Conservation (phyloP, 306 rosid species). For the Lupinus albus region DNA sequence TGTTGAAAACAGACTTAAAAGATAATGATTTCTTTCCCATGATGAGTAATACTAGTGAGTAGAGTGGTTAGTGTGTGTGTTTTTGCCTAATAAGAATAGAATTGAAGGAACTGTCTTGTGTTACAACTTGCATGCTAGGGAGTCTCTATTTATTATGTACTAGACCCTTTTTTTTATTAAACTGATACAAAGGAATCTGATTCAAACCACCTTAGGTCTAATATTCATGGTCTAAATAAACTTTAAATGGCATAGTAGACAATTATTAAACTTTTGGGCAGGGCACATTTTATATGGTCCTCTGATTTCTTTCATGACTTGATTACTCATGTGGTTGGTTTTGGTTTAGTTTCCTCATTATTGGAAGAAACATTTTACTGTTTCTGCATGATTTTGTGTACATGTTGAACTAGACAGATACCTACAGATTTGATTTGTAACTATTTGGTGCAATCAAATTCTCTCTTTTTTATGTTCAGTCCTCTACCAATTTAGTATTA, state of each 20-base stretch:
- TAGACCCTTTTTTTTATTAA: background rate
- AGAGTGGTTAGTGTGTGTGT: constrained; percentile 7
- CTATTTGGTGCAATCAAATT: constrained; percentile 14
- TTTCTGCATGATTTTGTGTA: constrained; percentile 24
- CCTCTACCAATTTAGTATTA: background rate
- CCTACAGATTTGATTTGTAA: constrained; percentile 31
- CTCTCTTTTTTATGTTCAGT: background rate
- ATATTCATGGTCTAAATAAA: constrained; percentile 44
- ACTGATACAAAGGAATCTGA: constrained; percentile 50
- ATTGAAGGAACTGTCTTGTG: constrained; percentile 32
- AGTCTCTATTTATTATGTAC: constrained; percentile 65
- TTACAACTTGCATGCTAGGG: constrained; percentile 20
- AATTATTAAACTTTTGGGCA: constrained; percentile 28
- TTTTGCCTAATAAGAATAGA: background rate
- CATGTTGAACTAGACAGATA: constrained; percentile 40
- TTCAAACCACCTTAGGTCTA: constrained; percentile 39
- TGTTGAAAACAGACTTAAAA: constrained; percentile 56
- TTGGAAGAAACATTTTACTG: constrained; percentile 30
- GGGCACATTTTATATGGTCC: constrained; percentile 51
- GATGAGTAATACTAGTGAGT: background rate
- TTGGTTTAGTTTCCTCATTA: constrained; percentile 9
- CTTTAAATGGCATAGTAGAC: constrained; percentile 40
- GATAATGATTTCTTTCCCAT: constrained; percentile 63
- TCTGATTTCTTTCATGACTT: constrained; percentile 46
- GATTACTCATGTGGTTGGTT: constrained; percentile 30